A percentile compares a stretch with the other conserved stretches of the same genome.
Conservation (phyloP, 2,329 filamentous ascomycete genomes). For the Chrysoporthe cubensis region DNA sequence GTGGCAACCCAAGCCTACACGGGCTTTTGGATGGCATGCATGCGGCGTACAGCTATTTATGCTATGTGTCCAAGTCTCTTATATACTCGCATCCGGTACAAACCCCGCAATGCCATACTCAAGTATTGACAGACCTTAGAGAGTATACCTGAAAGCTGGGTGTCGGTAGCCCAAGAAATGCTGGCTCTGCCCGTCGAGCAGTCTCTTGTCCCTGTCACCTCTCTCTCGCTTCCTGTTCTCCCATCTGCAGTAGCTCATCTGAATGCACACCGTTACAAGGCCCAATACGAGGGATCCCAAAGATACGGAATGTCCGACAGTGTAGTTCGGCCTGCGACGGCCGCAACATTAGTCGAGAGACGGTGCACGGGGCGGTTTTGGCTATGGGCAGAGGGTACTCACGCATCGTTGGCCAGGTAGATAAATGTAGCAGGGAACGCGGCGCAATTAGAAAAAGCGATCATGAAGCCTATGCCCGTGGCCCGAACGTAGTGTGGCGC, state of each 20-base stretch:
- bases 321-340: conserved; percentile 40
- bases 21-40: too few relatives aligned
- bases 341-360: background rate
- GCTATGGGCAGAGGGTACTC: conserved; percentile 29
- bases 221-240: conserved; percentile 45
- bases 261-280: conserved; percentile 35
- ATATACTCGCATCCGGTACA: too few relatives aligned
- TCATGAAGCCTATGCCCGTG: conserved; percentile 46
- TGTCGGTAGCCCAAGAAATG: conserved; percentile 44
- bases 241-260: conserved; percentile 45
- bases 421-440: conserved; percentile 51
- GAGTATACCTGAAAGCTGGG: conserved; percentile 45
- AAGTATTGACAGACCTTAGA: conserved; percentile 25
- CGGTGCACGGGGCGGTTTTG: too few relatives aligned
- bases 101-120: background rate
- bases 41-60: too few relatives aligned
- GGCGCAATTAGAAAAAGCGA: conserved; percentile 46
- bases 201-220: conserved; percentile 43
- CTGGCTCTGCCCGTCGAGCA: conserved; percentile 36
- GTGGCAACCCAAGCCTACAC: too few relatives aligned
- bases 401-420: conserved; percentile 47
- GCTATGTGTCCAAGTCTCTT: too few relatives aligned
- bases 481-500: conserved; percentile 48
- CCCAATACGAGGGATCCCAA: conserved; percentile 43
- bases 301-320: conserved; percentile 46